Base-by-base conservation (phyloP, 164 flowering plant genomes). In the Tetracentron sinense region DNA sequence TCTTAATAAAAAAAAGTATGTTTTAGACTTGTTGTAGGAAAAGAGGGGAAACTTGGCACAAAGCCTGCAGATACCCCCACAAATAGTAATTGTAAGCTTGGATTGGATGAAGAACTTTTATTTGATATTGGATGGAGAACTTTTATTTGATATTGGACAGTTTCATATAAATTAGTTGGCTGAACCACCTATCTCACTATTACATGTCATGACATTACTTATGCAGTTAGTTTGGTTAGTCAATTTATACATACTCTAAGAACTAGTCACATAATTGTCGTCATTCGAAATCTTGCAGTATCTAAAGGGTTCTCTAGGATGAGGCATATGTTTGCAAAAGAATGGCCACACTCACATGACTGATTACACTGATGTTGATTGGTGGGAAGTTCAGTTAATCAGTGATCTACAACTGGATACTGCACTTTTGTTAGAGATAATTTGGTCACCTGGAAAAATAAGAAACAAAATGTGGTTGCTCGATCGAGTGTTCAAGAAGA, bases 361-460 rank as follows among this genome's bases (percentile, higher is more conserved):
- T 8, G 54, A 23, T 1, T 46, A 1, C n/a, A 20, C 33, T 12
- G 54, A 60, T 60, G 63, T 54, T 3, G 63, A 60, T 25, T 60
- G 63, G 38, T 19, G 1, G 15, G 51, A 22, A 23, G 33, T 20
- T 5, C 26, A 10, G 11, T 14, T 27, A 25, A 5, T 27, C 23
- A 54, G n/a, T 16, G 54, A 46, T 60, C 63, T 16, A 29, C 46
- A 12, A 19, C 54, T 3, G 63, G 63, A 12, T 60, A 46, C n/a
- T 47, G 63, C 29, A 28, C 46, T 3, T 60, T 42, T 47, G 20
- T 46, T 17, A 54, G 63, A 14, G n/a, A 25, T 46, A 5, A 29
- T 0, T 21, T 60, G 3, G 30, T 60, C 3, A 20, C 54, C 15
- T 60, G 63, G 63, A 60, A 60, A 60, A 60, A 33, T 10, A 60